Evolutionary conservation across 805 yeast genomes (phyloP).

Genomic region (Candida cerambycidarum): DNA sequence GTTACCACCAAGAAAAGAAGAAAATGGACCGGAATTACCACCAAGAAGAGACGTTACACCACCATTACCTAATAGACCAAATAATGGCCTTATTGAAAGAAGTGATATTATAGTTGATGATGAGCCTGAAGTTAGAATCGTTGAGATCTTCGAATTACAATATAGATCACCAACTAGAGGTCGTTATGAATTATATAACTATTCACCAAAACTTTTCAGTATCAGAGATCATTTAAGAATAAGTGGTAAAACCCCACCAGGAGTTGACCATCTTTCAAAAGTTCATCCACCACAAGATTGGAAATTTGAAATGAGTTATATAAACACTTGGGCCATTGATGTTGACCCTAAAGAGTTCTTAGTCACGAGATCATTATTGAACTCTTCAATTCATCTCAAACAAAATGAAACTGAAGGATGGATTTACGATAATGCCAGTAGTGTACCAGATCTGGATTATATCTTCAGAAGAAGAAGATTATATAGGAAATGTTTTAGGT

Average conservation of each 20-base stretch:
- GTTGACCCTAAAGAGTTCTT: constrained; percentile 53
- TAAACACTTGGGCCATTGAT: constrained; percentile 68
- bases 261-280: constrained; percentile 52
- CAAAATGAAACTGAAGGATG: constrained; percentile 44
- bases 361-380: constrained; percentile 39
- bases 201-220: constrained; percentile 57
- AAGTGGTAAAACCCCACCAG: constrained; percentile 60
- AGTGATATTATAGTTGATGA: constrained; percentile 69
- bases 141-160: constrained; percentile 78
- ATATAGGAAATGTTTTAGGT: constrained; percentile 51
- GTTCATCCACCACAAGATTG: constrained; percentile 71
- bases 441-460: constrained; percentile 31
- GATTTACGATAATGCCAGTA: constrained; percentile 43
- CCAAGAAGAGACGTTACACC: constrained; percentile 15
- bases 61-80: constrained; percentile 5
- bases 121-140: constrained; percentile 55
- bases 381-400: constrained; percentile 15
- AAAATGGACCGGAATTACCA: constrained; percentile 11
- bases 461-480: constrained; percentile 60
- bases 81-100: constrained; percentile 32
- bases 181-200: constrained; percentile 62
- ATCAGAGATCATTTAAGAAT: constrained; percentile 38
- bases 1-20: no score
- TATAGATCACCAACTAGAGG: constrained; percentile 58
- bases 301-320: constrained; percentile 57